Evolutionary conservation across 352 stramenopile species (phyloP), one percentile per base, ranked within the genome.

Genomic region (Pythium angustatum): DNA sequence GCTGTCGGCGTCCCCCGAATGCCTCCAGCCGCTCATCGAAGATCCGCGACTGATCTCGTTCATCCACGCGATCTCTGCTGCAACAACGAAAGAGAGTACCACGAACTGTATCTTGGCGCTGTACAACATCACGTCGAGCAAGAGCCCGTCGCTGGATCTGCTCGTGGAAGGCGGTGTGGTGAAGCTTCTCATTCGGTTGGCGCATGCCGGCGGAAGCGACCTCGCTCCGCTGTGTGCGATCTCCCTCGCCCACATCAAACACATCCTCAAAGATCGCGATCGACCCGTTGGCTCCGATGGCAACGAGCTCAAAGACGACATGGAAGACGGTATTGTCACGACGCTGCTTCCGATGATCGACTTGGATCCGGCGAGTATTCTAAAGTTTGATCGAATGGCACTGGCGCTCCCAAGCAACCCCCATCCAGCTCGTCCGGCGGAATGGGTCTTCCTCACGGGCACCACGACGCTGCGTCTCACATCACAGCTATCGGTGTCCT

Each of bases 321-420:
- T 93, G 78, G 79, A 91, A 28, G 77, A 81, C 28, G 85, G 85
- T 14, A 77, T 92, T 10, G 70, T 94, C 27, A 71, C 71, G 8
- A 85, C 83, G n/a, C 62, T 94, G 28, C 48, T 94, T 33, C 75
- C 85, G 2, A 91, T 94, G 85, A 85, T 91, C 55, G 85, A 94
- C 34, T 69, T 92, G 15, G 83, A 92, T 50, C 78, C 75, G 22
- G 54, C 74, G 10, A 81, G 66, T 22, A 88, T 94, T 24, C 81
- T 90, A 63, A 79, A 81, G 10, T 77, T 90, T 14, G 85, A 94
- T 38, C 79, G 80, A 48, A 72, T 88, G 62, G 83, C 83, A 0
- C 69, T 72, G 30, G 63, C 81, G 4, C 69, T 91, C 21, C 82
- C 84, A 9, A 59, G 58, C 14, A 81, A 77, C 28, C 48, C 86